A percentile compares a stretch with the other conserved stretches of the same genome.
These are phyloP conservation scores for Selaginella moellendorffii DNA, from an alignment of 75 land plant genomes.

Conservation along the genomic window DNA sequence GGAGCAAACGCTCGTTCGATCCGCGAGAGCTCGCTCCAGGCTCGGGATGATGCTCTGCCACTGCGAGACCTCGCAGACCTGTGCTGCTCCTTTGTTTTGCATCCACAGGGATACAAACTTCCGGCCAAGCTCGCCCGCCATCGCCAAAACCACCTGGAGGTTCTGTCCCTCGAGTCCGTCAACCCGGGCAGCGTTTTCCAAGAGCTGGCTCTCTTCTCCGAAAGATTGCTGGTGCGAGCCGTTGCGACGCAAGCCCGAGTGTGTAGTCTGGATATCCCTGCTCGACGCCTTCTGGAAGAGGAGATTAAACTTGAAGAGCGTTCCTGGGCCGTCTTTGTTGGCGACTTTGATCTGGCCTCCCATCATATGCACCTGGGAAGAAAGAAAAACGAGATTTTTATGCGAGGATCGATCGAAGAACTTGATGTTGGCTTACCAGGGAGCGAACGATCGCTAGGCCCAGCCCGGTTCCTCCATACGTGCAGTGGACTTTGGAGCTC, in stretches of 20 bases:
- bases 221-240: constrained; percentile 1
- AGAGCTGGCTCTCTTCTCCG: neutral
- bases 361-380: constrained; percentile 52
- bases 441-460: constrained; percentile 85
- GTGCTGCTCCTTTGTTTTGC: constrained; percentile 31
- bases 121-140: constrained; percentile 34
- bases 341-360: constrained; percentile 62
- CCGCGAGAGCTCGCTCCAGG: neutral
- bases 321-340: constrained; percentile 53
- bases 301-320: constrained; percentile 59
- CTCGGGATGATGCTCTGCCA: neutral
- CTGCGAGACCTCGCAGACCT: neutral
- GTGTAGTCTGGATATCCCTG: neutral
- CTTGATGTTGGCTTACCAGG: constrained; percentile 31
- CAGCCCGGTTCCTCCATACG: constrained; percentile 71
- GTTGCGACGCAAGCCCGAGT: neutral
- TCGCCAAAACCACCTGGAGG: constrained; percentile 36
- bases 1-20: neutral
- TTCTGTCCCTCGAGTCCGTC: constrained; percentile 9
- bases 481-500: constrained; percentile 28
- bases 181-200: constrained; percentile 2
- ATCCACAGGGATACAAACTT: constrained; percentile 28
- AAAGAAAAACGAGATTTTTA: neutral
- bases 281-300: constrained; percentile 21
- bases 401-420: neutral